These are phyloP conservation scores for Seiridium cupressi DNA, from an alignment of 2,329 filamentous ascomycete genomes.

Conservation along the genomic window DNA sequence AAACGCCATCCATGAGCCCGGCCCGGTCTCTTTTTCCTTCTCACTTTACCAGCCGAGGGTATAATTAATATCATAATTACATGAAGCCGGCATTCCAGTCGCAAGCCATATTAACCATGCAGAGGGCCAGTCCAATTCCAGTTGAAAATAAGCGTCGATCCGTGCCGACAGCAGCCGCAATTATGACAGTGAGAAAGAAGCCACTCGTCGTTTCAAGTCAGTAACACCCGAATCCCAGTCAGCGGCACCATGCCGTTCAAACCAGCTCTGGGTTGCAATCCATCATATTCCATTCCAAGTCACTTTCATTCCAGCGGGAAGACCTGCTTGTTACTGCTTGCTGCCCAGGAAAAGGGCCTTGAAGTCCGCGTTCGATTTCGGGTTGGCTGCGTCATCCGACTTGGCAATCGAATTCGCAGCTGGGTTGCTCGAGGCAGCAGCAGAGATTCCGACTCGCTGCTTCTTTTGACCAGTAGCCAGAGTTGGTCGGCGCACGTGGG, in stretches of 20 bases:
- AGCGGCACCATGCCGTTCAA: not conserved
- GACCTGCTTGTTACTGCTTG: conserved; percentile 10
- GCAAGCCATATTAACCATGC: conserved; percentile 1
- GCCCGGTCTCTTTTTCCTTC: conserved; percentile 2
- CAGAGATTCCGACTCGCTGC: conserved; percentile 41
- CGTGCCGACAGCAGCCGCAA: not conserved
- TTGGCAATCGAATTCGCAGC: conserved; percentile 3
- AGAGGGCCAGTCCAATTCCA: not conserved
- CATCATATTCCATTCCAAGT: too few relatives aligned
- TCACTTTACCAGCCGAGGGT: conserved; percentile 5
- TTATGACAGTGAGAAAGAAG: not conserved
- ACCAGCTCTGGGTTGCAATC: too few relatives aligned
- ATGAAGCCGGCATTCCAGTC: not conserved
- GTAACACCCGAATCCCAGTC: not conserved
- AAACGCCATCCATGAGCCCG: not conserved
- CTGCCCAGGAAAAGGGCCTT: conserved; percentile 47
- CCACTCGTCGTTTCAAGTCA: not conserved
- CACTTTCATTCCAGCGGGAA: too few relatives aligned
- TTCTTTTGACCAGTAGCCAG: conserved; percentile 37
- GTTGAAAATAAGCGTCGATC: not conserved
- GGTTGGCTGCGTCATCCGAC: conserved; percentile 21
- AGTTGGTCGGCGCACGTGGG: conserved; percentile 39
- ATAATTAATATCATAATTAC: conserved; percentile 9
- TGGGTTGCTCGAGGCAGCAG: conserved; percentile 19
- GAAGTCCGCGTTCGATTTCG: conserved; percentile 58